Base-by-base conservation (phyloP, 345 rosid genomes). In the Nephelium lappaceum region DNA sequence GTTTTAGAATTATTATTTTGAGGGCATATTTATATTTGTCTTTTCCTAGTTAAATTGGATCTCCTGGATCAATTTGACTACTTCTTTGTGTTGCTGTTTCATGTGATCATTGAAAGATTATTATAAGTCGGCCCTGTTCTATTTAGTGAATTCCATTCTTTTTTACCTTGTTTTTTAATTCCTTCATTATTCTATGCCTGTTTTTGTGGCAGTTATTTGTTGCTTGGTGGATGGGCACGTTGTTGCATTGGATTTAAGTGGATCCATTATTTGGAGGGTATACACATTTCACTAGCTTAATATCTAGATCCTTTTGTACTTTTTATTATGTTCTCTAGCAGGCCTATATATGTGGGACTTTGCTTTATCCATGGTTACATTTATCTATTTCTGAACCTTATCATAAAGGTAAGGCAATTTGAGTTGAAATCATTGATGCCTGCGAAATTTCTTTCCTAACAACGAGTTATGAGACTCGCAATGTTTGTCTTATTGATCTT, bases 221-320 rank as follows among this genome's bases (percentile, higher is more conserved):
- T 95, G 99, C 82, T 84, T 93, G 84, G 98, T 95, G 67, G 94
- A 95, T 88, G 99, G 98, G 51, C 89, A 80, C 64, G 84, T 95
- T 73, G 75, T 91, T 18, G 92, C 90, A 41, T 2, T 92, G 75
- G 87, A 84, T 85, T 71, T 82, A 25, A 81, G 78, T 72, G 99
- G 98, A 84, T 84, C 90, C 73, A 80, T 87, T 43, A 62, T 84
- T 80, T 95, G 99, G 99, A 93, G 72, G 98, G 98, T 95, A 88
- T 67, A 68, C 68, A 51, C 58, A 58, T 41, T 31, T 65, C 62
- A 12, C 69, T 70, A 78, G 9, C 38, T 73, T 63, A 39, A 23
- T 67, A 14, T 61, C 14, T 43, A 57, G 49, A 60, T 58, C 8
- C 70, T 71, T 80, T 7, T 25, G 67, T 64, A 42, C 19, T 64